Evolutionary conservation across 2,329 filamentous ascomycete genomes (phyloP), one percentile per base, ranked within the genome.

Genomic region (Penicillium aurantiogriseum): DNA sequence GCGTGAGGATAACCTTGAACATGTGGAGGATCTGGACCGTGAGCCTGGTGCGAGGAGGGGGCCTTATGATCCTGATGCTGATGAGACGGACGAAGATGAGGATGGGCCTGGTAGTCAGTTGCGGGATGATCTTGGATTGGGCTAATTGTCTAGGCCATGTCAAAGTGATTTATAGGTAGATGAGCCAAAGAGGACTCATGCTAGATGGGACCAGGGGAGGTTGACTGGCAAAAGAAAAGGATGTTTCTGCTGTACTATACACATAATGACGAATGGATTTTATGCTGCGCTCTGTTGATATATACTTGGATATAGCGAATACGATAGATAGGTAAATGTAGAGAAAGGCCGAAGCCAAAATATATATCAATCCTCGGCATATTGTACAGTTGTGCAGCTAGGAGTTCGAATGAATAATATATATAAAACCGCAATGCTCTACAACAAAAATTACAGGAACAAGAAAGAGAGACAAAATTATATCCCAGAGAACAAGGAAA

Each of bases 21-120:
- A 47, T 42, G 54, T 76, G 8, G 73, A 76, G 58, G 74, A 76
- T 60, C 50, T 72, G 57, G 75, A 76, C 66, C 64, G 60, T 13
- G 65, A 67, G 49, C 53, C 63, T 43, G 58, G 66, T 27, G 61
- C 58, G 9, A 64, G 56, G 54, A 67, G 59, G 13, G 56, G 56
- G 8, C 49, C 56, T 46, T 65, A 65, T 58, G 70, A 73, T 57
- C 71, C 71, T 27, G 70, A 73, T 64, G 70, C 68, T 21, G 69
- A 70, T 56, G 69, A 74, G 36, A 71, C 68, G 13, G 71, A 71
- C 36, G 70, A 71, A 56, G 67, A 72, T 33, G 65, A 71, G 42
- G 67, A 71, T 55, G 66, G 67, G 29, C 69, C 69, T 8, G 68
- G 60, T 47, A 66, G 65, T 62, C 71, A 74, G 61, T 54, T 74